Percentiles rank a stretch among this genome's conserved stretches.
These are phyloP conservation scores for Microdochium trichocladiopsis DNA, from an alignment of 2,329 filamentous ascomycete genomes.

Conservation along the genomic window DNA sequence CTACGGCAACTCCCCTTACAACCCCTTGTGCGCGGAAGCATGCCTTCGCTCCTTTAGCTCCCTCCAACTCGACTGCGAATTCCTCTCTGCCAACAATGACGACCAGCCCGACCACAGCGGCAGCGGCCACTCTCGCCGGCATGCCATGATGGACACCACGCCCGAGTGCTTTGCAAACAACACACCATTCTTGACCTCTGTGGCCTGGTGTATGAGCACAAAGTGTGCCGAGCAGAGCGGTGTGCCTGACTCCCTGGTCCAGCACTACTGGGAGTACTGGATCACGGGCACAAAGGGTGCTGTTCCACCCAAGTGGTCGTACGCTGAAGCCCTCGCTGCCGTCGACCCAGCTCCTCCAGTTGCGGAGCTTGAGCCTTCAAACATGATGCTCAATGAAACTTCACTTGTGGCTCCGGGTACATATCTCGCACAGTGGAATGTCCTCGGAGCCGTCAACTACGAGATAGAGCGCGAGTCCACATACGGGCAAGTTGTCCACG, in stretches of 20 bases:
- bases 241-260: slow-evolving; percentile 10
- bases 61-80: background rate
- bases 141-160: background rate
- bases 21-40: slow-evolving; percentile 1
- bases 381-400: slow-evolving; percentile 11
- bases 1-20: background rate
- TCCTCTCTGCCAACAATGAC: background rate
- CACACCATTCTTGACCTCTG: slow-evolving; percentile 12
- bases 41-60: slow-evolving; percentile 2
- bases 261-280: slow-evolving; percentile 15
- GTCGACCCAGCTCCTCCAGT: slow-evolving; percentile 6
- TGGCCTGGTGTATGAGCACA: slow-evolving; percentile 19
- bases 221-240: slow-evolving; percentile 9
- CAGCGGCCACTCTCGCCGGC: background rate
- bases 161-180: slow-evolving; percentile 10
- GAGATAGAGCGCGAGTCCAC: background rate
- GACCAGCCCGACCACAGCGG: background rate
- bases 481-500: no score
- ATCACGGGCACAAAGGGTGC: slow-evolving; percentile 8
- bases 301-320: slow-evolving; percentile 15
- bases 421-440: background rate
- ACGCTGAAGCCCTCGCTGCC: slow-evolving; percentile 8
- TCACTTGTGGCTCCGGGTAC: slow-evolving; percentile 4
- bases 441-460: background rate
- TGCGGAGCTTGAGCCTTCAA: slow-evolving; percentile 1